Base-by-base conservation (phyloP, 176 grass and related monocot species). In the Carex cristatella region DNA sequence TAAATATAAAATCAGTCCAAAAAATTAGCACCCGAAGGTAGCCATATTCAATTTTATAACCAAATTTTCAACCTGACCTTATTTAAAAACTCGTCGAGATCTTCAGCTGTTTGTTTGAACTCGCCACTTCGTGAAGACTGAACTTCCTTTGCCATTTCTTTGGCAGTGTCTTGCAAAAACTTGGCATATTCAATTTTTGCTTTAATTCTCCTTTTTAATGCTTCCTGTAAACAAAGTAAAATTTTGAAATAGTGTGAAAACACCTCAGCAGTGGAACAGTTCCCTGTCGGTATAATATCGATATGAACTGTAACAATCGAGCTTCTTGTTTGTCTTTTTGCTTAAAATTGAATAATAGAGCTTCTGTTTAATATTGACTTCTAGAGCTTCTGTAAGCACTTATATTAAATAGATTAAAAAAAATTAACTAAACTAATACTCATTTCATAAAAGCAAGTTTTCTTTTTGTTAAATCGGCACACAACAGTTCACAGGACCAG, bases 101-200 rank as follows among this genome's bases (percentile, higher is more conserved):
- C 91, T 87, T 98, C 93, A 87, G 95, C 93, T 40, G 93, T 94
- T 84, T 92, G 91, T 85, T 90, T 98, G 80, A 90, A 87, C 84
- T 98, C 93, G 81, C 91, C 93, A 86, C 85, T 88, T 80, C 81
- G 92, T 33, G 88, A 94, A 84, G 48, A 84, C 86, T 95, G 93
- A 13, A 93, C 80, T 93, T 95, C 95, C 85, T 95, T 98, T 68
- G 89, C 89, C 95, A 95, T 95, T 90, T 98, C 95, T 86, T 93
- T 92, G 63, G 90, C 88, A 57, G 93, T 98, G 32, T 95, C 93
- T 90, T 98, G 95, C 88, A 98, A 89, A 93, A 94, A 95, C 33
- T 86, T 93, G 56, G 93, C 93, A 86, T 98, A 98, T 86, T 94
- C 92, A 74, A 98, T 93, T 91, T 91, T 92, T 90, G 91, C 95